A percentile compares a stretch with the other conserved stretches of the same genome.
phyloP scores from a whole-genome alignment of 345 rosid species.

The Brassica incana region DNA sequence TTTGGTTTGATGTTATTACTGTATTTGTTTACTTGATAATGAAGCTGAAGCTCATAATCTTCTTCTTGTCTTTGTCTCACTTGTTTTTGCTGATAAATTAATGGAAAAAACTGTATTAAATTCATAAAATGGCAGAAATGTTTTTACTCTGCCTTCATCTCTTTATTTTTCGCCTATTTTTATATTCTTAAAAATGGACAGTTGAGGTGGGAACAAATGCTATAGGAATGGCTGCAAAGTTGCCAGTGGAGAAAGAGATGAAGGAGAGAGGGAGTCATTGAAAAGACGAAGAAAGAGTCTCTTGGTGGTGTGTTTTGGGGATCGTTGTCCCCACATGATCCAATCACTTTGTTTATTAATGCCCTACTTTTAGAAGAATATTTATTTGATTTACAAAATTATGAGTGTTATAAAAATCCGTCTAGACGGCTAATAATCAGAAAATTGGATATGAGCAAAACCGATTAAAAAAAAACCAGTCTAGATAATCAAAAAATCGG shows the following conservation, averaged over 20 bases:
- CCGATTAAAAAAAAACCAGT: no score
- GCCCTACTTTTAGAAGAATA: neutral
- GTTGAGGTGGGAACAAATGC: conserved; percentile 8
- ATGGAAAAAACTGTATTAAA: neutral
- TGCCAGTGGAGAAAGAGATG: conserved; percentile 7
- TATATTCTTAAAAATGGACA: neutral
- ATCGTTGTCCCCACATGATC: conserved; percentile 35
- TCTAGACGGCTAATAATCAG: no score
- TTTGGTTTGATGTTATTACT: conserved; percentile 18
- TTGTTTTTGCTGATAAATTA: neutral
- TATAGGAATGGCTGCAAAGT: conserved; percentile 24
- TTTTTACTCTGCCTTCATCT: neutral
- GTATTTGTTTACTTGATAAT: neutral
- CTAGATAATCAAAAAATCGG: no score
- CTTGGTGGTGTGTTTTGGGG: neutral
- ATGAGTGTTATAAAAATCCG: no score
- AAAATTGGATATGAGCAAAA: no score
- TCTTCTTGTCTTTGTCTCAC: no score
- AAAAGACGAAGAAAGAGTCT: neutral
- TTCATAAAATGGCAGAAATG: neutral
- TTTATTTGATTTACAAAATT: neutral
- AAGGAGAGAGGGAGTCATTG: neutral
- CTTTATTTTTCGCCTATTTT: neutral
- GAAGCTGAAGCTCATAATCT: no score
- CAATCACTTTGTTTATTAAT: conserved; percentile 17